A percentile compares a stretch with the other conserved stretches of the same genome.
Evolutionary conservation across 306 rosid genomes (phyloP).

Genomic region (Heteromeles arbutifolia): DNA sequence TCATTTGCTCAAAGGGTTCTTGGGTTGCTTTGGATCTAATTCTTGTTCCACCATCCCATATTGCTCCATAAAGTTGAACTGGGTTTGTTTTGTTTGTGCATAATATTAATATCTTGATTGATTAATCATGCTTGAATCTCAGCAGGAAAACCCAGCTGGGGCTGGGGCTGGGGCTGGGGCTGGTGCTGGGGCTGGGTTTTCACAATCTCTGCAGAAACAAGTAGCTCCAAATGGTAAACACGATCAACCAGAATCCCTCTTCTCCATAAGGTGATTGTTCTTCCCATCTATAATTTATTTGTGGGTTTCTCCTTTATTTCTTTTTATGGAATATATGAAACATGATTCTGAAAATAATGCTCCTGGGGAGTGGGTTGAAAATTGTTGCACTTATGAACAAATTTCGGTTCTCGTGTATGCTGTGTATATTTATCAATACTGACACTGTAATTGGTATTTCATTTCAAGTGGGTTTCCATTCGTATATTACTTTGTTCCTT

Average conservation of each 20-base stretch:
- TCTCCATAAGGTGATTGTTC: slow-evolving; percentile 43
- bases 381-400: background rate
- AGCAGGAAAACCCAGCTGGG: slow-evolving; percentile 28
- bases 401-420: background rate
- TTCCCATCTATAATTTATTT: background rate
- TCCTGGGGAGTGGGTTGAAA: no score
- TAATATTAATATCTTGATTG: background rate
- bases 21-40: slow-evolving; percentile 9
- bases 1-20: slow-evolving; percentile 5
- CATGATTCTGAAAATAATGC: no score
- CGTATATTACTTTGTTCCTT: background rate
- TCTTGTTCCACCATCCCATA: background rate
- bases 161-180: slow-evolving; percentile 1
- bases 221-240: slow-evolving; percentile 3
- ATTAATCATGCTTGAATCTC: slow-evolving; percentile 9
- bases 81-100: slow-evolving; percentile 14
- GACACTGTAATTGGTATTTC: background rate
- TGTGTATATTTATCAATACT: background rate
- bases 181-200: slow-evolving; percentile 3
- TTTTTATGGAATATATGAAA: background rate
- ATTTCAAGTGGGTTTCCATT: background rate
- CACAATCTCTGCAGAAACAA: slow-evolving; percentile 29
- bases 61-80: slow-evolving; percentile 1
- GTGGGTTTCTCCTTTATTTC: no score
- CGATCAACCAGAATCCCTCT: slow-evolving; percentile 18